These are phyloP conservation scores for Anthracocystis walkeri DNA, from an alignment of 1,284 basidiomycete species.

Conservation along the genomic window DNA sequence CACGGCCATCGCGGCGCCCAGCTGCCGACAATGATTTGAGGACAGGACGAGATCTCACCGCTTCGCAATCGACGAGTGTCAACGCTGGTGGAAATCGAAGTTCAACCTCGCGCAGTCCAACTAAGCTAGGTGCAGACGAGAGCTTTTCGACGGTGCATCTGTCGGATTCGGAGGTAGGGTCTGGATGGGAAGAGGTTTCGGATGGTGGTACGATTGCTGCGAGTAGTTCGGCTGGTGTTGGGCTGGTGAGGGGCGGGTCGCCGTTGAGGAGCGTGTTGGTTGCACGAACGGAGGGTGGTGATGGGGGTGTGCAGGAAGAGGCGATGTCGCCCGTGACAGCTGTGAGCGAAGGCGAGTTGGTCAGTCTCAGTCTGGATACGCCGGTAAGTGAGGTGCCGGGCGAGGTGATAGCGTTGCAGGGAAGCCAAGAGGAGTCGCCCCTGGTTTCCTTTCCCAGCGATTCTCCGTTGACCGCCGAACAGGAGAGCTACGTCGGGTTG, in stretches of 20 bases:
- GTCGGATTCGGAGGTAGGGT: slow-evolving; percentile 43
- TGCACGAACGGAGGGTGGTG: background rate
- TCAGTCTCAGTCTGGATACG: slow-evolving; percentile 22
- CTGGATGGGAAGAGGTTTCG: slow-evolving; percentile 54
- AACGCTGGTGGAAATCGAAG: background rate
- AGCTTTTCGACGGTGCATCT: slow-evolving; percentile 45
- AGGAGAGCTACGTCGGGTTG: slow-evolving; percentile 14
- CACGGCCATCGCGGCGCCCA: slow-evolving; percentile 17
- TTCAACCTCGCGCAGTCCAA: slow-evolving; percentile 19
- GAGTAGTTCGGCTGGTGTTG: slow-evolving; percentile 12
- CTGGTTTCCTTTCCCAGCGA: no score
- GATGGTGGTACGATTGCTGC: slow-evolving; percentile 50
- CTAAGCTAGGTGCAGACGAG: slow-evolving; percentile 25
- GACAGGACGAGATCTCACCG: slow-evolving; percentile 17
- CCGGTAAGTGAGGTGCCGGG: slow-evolving; percentile 2
- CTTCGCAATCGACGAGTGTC: background rate
- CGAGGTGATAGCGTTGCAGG: background rate
- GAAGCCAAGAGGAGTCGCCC: background rate
- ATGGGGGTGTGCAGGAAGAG: background rate
- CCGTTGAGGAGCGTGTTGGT: slow-evolving; percentile 8
- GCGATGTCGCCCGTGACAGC: slow-evolving; percentile 9
- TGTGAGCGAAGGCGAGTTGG: slow-evolving; percentile 21
- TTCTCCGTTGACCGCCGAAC: background rate
- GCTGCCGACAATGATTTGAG: background rate
- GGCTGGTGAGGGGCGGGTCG: slow-evolving; percentile 13